phyloP scores from a whole-genome alignment of 2,329 filamentous ascomycete species.

The Botryotinia convoluta region DNA sequence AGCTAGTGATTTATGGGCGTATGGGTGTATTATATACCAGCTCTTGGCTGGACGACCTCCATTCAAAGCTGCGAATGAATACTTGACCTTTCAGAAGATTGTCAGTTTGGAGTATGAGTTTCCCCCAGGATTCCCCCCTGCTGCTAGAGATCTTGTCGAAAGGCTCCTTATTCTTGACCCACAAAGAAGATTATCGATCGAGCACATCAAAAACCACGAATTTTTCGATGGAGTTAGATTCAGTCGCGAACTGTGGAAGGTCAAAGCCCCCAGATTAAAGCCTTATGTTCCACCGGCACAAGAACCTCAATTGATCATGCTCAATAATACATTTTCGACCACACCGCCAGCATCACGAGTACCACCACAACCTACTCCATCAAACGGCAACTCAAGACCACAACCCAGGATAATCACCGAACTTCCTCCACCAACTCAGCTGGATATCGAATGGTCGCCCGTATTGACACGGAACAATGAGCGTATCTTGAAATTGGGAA shows the following conservation, averaged over 20 bases:
- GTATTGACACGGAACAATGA: constrained; percentile 89
- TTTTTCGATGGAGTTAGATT: constrained; percentile 89
- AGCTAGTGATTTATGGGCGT: constrained; percentile 96
- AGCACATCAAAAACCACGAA: constrained; percentile 94
- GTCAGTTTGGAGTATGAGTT: constrained; percentile 93
- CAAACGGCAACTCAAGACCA: constrained; percentile 49
- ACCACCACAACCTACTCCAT: constrained; percentile 39
- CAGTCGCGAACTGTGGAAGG: constrained; percentile 82
- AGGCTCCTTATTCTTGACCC: constrained; percentile 88
- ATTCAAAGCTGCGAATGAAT: constrained; percentile 95
- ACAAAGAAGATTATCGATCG: constrained; percentile 76
- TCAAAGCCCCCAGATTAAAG: constrained; percentile 82
- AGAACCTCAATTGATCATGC: constrained; percentile 71
- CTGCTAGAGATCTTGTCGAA: constrained; percentile 86
- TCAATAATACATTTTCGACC: constrained; percentile 51
- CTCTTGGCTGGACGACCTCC: constrained; percentile 92
- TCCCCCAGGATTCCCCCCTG: constrained; percentile 78
- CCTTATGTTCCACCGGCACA: constrained; percentile 75
- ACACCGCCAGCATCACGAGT: constrained; percentile 35
- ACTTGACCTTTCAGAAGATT: constrained; percentile 97
- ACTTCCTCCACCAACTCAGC: constrained; percentile 89
- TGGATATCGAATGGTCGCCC: constrained; percentile 98
- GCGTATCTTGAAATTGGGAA: constrained; percentile 89
- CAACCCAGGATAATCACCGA: constrained; percentile 88
- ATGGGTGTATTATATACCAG: constrained; percentile 97